Conservation (phyloP, 352 stramenopile species). For the Globisporangium spinosum region DNA sequence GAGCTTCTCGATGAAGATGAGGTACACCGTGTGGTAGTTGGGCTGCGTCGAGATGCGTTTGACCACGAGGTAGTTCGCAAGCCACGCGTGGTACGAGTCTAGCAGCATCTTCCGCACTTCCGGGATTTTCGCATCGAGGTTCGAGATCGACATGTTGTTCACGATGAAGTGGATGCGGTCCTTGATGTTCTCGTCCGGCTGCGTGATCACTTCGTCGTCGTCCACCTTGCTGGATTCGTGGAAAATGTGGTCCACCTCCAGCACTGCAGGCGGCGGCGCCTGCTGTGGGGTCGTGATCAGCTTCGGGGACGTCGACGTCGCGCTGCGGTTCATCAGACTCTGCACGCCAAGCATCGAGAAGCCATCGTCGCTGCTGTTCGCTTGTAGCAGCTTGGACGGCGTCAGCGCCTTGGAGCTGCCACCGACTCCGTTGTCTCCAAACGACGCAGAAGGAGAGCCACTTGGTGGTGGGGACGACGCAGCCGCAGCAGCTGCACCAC, state of each 20-base stretch:
- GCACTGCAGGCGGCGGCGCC: constrained; percentile 39
- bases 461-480: constrained; percentile 14
- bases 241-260: constrained; percentile 86
- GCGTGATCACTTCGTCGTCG: constrained; percentile 53
- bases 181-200: constrained; percentile 84
- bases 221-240: constrained; percentile 60
- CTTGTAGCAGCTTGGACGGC: constrained; percentile 17
- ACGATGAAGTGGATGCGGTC: constrained; percentile 99
- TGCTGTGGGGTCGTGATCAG: constrained; percentile 37
- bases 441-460: background rate
- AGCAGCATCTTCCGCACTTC: constrained; percentile 95
- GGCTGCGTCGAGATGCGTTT: constrained; percentile 98
- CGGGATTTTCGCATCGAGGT: constrained; percentile 95
- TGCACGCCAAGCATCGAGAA: constrained; percentile 16
- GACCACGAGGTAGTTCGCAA: constrained; percentile 98
- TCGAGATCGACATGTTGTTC: constrained; percentile 98
- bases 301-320: constrained; percentile 37
- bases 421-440: constrained; percentile 6
- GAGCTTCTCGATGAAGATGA: constrained; percentile 97
- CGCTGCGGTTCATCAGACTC: constrained; percentile 42
- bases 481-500: constrained; percentile 11
- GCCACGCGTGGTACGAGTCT: constrained; percentile 94
- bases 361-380: constrained; percentile 16
- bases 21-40: constrained; percentile 98
- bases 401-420: constrained; percentile 14